These are phyloP conservation scores for Phalaenopsis hybrid DNA, from an alignment of 116 monocot genomes.

Conservation along the genomic window DNA sequence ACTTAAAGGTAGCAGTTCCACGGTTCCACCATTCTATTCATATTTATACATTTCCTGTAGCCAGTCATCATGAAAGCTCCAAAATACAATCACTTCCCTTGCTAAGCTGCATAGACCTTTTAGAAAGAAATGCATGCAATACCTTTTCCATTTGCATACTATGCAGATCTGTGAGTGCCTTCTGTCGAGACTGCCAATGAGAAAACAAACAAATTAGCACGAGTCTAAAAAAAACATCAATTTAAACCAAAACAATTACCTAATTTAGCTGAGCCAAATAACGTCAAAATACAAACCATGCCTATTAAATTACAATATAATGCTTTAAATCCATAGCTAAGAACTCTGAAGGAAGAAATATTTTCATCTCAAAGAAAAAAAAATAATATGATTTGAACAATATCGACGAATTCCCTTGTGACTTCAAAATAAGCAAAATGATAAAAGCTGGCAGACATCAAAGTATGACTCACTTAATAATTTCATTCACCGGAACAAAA, in stretches of 20 bases:
- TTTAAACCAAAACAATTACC: background rate
- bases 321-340: background rate
- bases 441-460: no score
- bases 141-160: conserved; percentile 88
- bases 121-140: background rate
- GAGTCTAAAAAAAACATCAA: background rate
- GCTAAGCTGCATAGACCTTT: no score
- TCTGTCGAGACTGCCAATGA: conserved; percentile 82
- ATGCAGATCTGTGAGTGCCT: conserved; percentile 89
- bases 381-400: background rate
- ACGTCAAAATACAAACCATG: background rate
- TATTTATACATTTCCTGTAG: no score
- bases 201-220: background rate
- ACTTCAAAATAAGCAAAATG: background rate
- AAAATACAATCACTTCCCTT: no score
- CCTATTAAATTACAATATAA: background rate
- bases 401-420: background rate
- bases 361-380: background rate
- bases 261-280: background rate
- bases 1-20: no score
- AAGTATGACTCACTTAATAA: background rate
- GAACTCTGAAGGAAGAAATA: background rate
- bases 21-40: no score
- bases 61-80: no score
- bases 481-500: background rate